A percentile compares a stretch with the other conserved stretches of the same genome.
Evolutionary conservation across 2,329 filamentous ascomycete species (phyloP).

Genomic region (Diaporthe aspalathi): DNA sequence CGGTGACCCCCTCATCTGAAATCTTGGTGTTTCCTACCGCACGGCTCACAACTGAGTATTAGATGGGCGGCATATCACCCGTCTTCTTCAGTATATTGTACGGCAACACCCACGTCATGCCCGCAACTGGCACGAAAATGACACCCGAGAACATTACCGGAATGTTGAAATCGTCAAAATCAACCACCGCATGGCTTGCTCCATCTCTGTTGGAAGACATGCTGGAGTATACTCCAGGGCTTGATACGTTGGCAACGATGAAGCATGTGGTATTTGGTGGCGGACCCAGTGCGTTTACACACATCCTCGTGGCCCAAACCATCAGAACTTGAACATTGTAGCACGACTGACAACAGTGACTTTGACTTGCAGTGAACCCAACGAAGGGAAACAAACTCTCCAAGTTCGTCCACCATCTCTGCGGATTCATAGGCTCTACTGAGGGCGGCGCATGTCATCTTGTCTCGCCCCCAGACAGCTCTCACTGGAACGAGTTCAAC

Average conservation of each 20-base stretch:
- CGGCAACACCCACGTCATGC: constrained; percentile 21
- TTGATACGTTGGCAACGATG: background rate
- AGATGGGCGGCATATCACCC: constrained; percentile 14
- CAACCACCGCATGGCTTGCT: background rate
- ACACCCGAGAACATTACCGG: background rate
- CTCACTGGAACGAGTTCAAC: constrained; percentile 22
- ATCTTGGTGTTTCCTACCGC: background rate
- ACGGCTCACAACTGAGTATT: background rate
- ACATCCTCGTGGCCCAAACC: background rate
- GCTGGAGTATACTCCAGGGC: background rate
- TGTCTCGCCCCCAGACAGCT: background rate
- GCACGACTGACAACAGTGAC: background rate
- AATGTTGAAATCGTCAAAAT: background rate
- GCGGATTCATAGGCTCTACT: background rate
- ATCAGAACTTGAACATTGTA: background rate
- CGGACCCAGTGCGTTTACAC: background rate
- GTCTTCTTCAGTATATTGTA: constrained; percentile 19
- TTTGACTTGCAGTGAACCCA: background rate
- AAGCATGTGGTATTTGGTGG: constrained; percentile 5
- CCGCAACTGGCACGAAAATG: constrained; percentile 20
- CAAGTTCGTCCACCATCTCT: background rate
- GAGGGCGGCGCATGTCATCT: background rate
- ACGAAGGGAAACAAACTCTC: background rate
- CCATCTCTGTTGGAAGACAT: background rate
- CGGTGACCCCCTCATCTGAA: background rate